Percentiles rank a stretch among this genome's conserved stretches.
Conservation (phyloP, 331 rosid genomes). For the Cydonia oblonga region DNA sequence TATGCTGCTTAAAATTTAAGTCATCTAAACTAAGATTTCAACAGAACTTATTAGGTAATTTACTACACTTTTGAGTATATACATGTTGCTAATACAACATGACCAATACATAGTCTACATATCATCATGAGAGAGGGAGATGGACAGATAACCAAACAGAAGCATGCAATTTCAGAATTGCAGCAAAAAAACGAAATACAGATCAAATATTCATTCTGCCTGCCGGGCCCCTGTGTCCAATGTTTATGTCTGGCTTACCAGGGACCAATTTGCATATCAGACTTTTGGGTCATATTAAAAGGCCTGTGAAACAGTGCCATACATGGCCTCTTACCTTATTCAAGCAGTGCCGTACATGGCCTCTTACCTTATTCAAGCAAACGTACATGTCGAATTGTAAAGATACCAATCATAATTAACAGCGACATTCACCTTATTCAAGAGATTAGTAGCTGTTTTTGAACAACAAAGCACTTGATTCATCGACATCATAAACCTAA, state of each 20-base stretch:
- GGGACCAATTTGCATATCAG: neutral
- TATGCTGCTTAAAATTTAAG: slow-evolving; percentile 2
- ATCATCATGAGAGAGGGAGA: neutral
- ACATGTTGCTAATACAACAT: neutral
- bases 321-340: neutral
- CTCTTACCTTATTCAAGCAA: neutral
- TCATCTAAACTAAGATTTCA: neutral
- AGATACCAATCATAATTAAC: neutral
- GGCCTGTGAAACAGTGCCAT: neutral
- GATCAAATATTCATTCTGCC: neutral
- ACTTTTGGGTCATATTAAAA: neutral
- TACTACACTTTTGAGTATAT: neutral
- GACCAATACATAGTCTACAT: neutral
- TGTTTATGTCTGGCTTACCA: neutral
- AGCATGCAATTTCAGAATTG: neutral
- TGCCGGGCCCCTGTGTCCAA: neutral
- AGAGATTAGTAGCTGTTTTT: slow-evolving; percentile 26
- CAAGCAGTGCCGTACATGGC: neutral
- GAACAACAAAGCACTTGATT: neutral
- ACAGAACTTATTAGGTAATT: neutral
- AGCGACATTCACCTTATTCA: neutral
- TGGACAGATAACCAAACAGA: neutral
- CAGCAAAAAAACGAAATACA: neutral
- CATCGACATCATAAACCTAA: neutral
- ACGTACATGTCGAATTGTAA: neutral